phyloP scores from a whole-genome alignment of 2,329 filamentous ascomycete species.

The Ophiostoma tasmaniense region DNA sequence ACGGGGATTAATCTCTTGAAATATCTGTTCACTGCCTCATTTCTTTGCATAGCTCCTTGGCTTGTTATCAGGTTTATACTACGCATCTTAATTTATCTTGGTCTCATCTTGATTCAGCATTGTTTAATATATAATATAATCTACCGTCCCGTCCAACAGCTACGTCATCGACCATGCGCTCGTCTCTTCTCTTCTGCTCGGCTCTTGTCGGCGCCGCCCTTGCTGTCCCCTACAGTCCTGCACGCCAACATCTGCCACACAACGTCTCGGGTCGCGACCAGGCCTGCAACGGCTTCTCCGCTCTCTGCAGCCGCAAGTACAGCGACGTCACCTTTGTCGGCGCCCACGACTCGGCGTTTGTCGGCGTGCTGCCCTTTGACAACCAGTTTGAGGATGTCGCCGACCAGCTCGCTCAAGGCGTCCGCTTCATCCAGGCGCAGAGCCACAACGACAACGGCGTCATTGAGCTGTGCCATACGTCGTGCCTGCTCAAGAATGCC shows the following conservation, averaged over 20 bases:
- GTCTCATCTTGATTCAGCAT: background rate
- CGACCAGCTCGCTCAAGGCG: slow-evolving; percentile 50
- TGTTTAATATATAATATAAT: background rate
- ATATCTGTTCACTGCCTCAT: no score
- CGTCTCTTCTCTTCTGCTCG: background rate
- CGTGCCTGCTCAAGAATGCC: slow-evolving; percentile 50
- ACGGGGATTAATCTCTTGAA: no score
- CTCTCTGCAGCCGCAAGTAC: slow-evolving; percentile 49
- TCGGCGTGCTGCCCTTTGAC: slow-evolving; percentile 43
- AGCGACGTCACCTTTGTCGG: slow-evolving; percentile 54
- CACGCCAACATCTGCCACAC: background rate
- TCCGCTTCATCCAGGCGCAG: slow-evolving; percentile 57
- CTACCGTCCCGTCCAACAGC: background rate
- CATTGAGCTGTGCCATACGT: slow-evolving; percentile 57
- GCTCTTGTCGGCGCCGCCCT: background rate
- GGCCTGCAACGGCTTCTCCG: slow-evolving; percentile 49
- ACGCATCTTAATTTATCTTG: background rate
- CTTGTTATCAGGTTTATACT: background rate
- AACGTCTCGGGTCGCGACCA: slow-evolving; percentile 4
- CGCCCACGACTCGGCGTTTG: slow-evolving; percentile 58
- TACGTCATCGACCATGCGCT: background rate
- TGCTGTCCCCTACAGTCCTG: background rate
- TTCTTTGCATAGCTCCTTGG: background rate
- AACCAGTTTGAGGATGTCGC: slow-evolving; percentile 54
- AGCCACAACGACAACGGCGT: slow-evolving; percentile 45